Evolutionary conservation across 1,284 basidiomycete genomes (phyloP), one percentile per base, ranked within the genome.

Genomic region (Apiotrichum akiyoshidainum): DNA sequence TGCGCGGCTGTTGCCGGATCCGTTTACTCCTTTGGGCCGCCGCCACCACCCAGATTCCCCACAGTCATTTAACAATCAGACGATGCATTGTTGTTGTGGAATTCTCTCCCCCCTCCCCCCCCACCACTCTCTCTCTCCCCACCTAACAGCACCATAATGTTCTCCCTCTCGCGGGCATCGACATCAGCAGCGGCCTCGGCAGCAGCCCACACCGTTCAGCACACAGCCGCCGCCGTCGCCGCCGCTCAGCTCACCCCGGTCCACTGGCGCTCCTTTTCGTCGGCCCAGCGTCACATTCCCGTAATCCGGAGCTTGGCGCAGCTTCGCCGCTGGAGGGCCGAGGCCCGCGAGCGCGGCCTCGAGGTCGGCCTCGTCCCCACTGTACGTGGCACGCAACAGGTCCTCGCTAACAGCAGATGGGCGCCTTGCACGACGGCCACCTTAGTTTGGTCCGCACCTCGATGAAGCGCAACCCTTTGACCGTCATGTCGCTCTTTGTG

Each of bases 401-500:
- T 7, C n/a, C 6, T 7, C 19, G n/a, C 10, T 17, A 22, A 17
- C 19, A 11, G 8, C 58, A 76, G 42, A 99, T 99, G 96, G 95
- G 95, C 31, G 94, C 94, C 1, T 78, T 99, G 51, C 95, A 99
- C 73, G 86, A 90, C 31, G 95, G 96, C 0, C 95, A 98, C 76
- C 80, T 97, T 42, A 85, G 88, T 58, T 86, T 99, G 80, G 83
- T 85, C 31, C 75, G 80, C 40, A 72, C 83, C 54, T 93, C 90
- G 0, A 81, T 98, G 7, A 74, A 78, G 0, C 84, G 87, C 58
- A 92, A 94, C 70, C 89, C 94, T 61, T 77, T 88, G 46, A 98
- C 95, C 0, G 86, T 98, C 63, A 82, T 97, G 60, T 97, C 94
- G 14, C 91, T 99, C 66, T 99, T 97, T 76, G 93, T 98, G 59